A percentile compares a stretch with the other conserved stretches of the same genome.
Evolutionary conservation across 1,139 yeast species (phyloP).

Genomic region (Lodderomyces margitis): DNA sequence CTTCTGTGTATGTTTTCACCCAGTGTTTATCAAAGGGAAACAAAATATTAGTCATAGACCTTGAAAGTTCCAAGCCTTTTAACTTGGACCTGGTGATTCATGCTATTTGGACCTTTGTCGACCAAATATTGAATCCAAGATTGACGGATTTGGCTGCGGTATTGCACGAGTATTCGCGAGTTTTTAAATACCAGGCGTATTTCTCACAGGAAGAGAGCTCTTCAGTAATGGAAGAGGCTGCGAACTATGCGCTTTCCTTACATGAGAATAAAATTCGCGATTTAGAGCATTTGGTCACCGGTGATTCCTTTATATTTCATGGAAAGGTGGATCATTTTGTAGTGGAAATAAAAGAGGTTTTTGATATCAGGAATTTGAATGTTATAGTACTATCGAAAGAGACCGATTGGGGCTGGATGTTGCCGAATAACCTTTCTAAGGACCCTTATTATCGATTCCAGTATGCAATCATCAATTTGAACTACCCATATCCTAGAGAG

Average conservation of each 20-base stretch:
- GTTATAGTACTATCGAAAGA: constrained; percentile 11
- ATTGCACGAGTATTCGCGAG: constrained; percentile 43
- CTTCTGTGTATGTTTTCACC: constrained; percentile 28
- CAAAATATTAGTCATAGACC: constrained; percentile 41
- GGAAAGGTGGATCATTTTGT: constrained; percentile 11
- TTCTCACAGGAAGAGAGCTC: constrained; percentile 27
- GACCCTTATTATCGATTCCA: constrained; percentile 22
- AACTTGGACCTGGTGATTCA: constrained; percentile 16
- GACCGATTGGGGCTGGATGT: neutral
- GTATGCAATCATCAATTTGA: constrained; percentile 16
- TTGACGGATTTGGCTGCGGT: constrained; percentile 16
- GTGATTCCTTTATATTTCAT: constrained; percentile 34
- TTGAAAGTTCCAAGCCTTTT: constrained; percentile 37
- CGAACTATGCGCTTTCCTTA: constrained; percentile 34
- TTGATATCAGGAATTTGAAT: constrained; percentile 10
- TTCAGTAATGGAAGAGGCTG: constrained; percentile 46
- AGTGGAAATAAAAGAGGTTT: constrained; percentile 8
- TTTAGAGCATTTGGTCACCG: constrained; percentile 11
- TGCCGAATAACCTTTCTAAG: constrained; percentile 1
- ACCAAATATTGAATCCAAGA: constrained; percentile 12
- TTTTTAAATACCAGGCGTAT: constrained; percentile 44
- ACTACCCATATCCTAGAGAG: constrained; percentile 4
- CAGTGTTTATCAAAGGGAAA: constrained; percentile 34
- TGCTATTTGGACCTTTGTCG: constrained; percentile 25
- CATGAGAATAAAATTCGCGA: constrained; percentile 17